Evolutionary conservation across 2,329 filamentous ascomycete genomes (phyloP), one percentile per base, ranked within the genome.

Genomic region (Pleochaeta shiraiana): DNA sequence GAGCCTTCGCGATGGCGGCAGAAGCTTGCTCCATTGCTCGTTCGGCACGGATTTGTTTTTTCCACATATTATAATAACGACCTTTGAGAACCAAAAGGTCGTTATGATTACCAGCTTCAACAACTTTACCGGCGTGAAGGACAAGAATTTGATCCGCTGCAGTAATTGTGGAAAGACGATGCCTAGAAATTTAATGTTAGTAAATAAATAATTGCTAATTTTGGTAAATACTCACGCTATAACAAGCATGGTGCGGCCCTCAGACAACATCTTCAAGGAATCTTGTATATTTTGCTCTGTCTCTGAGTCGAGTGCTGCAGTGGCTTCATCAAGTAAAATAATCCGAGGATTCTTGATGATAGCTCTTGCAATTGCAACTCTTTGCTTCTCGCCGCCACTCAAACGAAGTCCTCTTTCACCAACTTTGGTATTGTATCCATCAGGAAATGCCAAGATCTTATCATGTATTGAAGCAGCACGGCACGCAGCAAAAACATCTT

Each of bases 251-350:
- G 93, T 98, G 59, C 93, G 87, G 62, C 90, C 91, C 69, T 86
- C 79, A 19, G 89, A 88, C 59, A 97, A 83, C 16, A 82, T 89
- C 65, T 85, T 85, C 34, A 98, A 81, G 39, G 91, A 90, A 66
- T 86, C 83, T 74, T 96, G 91, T 66, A 96, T 95, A 72, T 95
- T 87, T 73, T 95, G 88, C 74, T 96, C 91, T 0, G 91, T 96
- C 68, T 93, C 88, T 0, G 89, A 90, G 73, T 96, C 91, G 33
- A 96, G 78, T 11, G 91, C 90, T 37, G 91, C 92, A 1, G 90
- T 96, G 14, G 91, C 91, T 75, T 96, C 91, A 73, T 96, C 91
- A 45, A 96, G 79, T 76, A 96, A 86, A 72, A 95, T 95, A 71
- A 96, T 91, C 63, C 86, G 85, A 1, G 91, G 90, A 69, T 95